phyloP scores from a whole-genome alignment of 805 yeast genomes.

The Candida argentea region DNA sequence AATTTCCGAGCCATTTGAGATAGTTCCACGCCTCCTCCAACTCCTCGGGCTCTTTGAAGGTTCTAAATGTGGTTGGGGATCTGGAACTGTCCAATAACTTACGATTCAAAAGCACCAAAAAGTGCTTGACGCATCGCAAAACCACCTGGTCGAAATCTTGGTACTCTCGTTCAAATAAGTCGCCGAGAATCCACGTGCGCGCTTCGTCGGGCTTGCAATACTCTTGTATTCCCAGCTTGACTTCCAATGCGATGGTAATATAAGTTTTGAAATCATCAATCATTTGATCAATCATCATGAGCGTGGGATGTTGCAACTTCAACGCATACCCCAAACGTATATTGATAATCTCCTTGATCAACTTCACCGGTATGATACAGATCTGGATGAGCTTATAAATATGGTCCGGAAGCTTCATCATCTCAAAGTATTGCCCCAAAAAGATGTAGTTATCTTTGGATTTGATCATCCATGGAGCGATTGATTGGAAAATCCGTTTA shows the following conservation, averaged over 20 bases:
- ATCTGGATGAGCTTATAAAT: slow-evolving; percentile 55
- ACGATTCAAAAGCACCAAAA: slow-evolving; percentile 59
- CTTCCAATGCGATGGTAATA: slow-evolving; percentile 62
- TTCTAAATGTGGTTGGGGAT: slow-evolving; percentile 53
- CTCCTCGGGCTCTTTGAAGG: slow-evolving; percentile 87
- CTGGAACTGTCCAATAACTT: slow-evolving; percentile 73
- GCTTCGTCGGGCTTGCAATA: slow-evolving; percentile 44
- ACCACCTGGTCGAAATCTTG: slow-evolving; percentile 53
- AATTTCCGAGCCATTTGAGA: slow-evolving; percentile 66
- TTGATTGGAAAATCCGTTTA: slow-evolving; percentile 53
- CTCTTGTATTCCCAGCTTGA: slow-evolving; percentile 56
- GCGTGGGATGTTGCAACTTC: slow-evolving; percentile 73
- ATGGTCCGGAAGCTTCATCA: slow-evolving; percentile 65
- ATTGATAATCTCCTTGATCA: slow-evolving; percentile 69
- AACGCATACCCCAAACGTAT: slow-evolving; percentile 69
- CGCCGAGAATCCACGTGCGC: slow-evolving; percentile 63
- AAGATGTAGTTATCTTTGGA: slow-evolving; percentile 63
- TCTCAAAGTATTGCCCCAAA: slow-evolving; percentile 51
- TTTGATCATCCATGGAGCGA: slow-evolving; percentile 76
- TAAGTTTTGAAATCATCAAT: slow-evolving; percentile 75
- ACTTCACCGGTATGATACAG: slow-evolving; percentile 64
- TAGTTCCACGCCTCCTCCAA: slow-evolving; percentile 75
- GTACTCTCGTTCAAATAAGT: slow-evolving; percentile 46
- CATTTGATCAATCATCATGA: slow-evolving; percentile 95
- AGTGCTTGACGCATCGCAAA: slow-evolving; percentile 62